Evolutionary conservation across 1,139 yeast species (phyloP).

Genomic region (Arxiozyma slooffiae): DNA sequence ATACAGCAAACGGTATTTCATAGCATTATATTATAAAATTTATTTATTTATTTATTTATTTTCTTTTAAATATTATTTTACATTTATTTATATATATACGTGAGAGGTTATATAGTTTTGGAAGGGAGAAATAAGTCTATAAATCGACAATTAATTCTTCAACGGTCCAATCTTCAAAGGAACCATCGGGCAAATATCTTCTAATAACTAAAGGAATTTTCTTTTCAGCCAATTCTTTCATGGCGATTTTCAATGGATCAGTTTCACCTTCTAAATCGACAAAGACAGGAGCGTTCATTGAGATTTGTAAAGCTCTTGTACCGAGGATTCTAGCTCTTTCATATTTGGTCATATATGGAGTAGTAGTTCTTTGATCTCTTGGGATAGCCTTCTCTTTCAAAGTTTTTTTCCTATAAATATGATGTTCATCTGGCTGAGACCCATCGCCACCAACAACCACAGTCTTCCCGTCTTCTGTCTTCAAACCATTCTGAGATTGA

Average conservation of each 20-base stretch:
- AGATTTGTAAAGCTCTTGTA: slow-evolving; percentile 90
- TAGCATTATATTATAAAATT: not conserved
- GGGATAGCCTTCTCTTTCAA: slow-evolving; percentile 80
- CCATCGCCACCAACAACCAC: slow-evolving; percentile 38
- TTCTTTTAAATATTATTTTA: not conserved
- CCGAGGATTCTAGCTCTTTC: slow-evolving; percentile 96
- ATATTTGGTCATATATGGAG: slow-evolving; percentile 97
- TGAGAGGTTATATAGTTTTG: not conserved
- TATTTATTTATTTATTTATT: slow-evolving; percentile 7
- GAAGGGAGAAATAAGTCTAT: slow-evolving; percentile 24
- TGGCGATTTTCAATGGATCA: slow-evolving; percentile 96
- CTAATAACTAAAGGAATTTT: slow-evolving; percentile 92
- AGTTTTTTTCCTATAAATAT: slow-evolving; percentile 51
- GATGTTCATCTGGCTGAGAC: slow-evolving; percentile 42
- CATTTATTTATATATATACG: not conserved
- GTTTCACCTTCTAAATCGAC: slow-evolving; percentile 98
- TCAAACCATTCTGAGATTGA: not conserved
- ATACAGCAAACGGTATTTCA: not conserved
- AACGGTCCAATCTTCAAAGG: slow-evolving; percentile 98
- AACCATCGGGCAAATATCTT: slow-evolving; percentile 93
- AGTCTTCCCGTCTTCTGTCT: slow-evolving; percentile 11
- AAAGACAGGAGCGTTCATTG: slow-evolving; percentile 95
- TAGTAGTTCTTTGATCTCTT: slow-evolving; percentile 78
- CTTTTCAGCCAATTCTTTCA: slow-evolving; percentile 90
- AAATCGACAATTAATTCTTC: slow-evolving; percentile 91